These are phyloP conservation scores for Saturnispora quitensis DNA, from an alignment of 805 yeast genomes.

Conservation along the genomic window DNA sequence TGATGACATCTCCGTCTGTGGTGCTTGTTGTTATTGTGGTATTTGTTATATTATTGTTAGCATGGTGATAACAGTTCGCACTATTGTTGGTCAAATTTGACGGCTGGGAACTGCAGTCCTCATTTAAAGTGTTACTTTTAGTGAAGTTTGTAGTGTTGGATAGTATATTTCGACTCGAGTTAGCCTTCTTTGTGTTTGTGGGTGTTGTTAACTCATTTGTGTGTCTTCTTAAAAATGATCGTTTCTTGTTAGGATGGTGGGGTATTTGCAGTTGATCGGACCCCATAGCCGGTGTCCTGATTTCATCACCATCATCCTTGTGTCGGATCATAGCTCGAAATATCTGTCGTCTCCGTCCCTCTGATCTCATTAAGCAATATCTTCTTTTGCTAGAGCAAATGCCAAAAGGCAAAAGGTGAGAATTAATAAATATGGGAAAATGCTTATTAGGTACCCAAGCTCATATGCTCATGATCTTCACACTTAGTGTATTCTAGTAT, in stretches of 20 bases:
- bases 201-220: background rate
- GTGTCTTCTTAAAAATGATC: constrained; percentile 6
- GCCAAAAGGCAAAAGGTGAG: background rate
- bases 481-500: too few relatives aligned
- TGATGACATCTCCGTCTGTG: constrained; percentile 14
- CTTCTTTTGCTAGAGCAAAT: background rate
- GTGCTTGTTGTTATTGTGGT: background rate
- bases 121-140: background rate
- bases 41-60: background rate
- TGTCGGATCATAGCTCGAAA: constrained; percentile 5
- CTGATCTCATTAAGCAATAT: constrained; percentile 1
- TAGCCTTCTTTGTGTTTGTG: background rate
- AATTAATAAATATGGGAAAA: background rate
- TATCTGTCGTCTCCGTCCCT: constrained; percentile 2
- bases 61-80: background rate
- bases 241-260: background rate
- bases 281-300: background rate
- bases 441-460: background rate
- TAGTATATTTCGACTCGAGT: background rate
- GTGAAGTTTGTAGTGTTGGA: constrained; percentile 4
- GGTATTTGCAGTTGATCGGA: constrained; percentile 1
- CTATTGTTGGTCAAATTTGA: background rate
- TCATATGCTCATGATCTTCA: background rate
- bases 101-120: background rate
- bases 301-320: constrained; percentile 1